Conservation (phyloP, 1,284 basidiomycete species). For the Apiotrichum brassicae region DNA sequence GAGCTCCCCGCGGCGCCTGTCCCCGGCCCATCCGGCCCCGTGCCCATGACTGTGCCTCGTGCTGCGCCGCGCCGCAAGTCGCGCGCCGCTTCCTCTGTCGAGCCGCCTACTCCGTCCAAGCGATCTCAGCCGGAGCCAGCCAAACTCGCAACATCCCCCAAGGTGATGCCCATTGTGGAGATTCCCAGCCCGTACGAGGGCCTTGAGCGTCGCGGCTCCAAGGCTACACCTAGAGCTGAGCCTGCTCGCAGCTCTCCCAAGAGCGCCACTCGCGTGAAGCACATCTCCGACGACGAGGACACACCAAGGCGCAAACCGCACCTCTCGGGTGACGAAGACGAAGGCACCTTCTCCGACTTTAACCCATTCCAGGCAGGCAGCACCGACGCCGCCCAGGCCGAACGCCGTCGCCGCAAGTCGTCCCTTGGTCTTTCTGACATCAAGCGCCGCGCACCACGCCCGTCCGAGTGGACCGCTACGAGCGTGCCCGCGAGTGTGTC, state of each 20-base stretch:
- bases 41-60: too few species aligned
- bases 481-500: constrained; percentile 1
- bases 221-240: not conserved
- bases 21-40: too few species aligned
- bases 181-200: too few species aligned
- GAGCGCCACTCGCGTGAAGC: too few species aligned
- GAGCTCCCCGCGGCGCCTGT: too few species aligned
- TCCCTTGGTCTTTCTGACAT: constrained; percentile 15
- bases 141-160: not conserved
- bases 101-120: not conserved
- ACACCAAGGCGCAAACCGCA: constrained; percentile 11
- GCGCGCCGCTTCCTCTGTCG: not conserved
- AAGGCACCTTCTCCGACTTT: constrained; percentile 49
- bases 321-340: constrained; percentile 22
- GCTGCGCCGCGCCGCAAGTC: not conserved
- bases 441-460: constrained; percentile 15
- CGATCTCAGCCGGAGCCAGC: not conserved
- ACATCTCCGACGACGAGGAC: constrained; percentile 50
- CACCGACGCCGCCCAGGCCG: constrained; percentile 45
- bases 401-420: constrained; percentile 38
- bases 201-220: too few species aligned
- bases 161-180: not conserved
- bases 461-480: constrained; percentile 18
- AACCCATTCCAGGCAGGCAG: constrained; percentile 54
- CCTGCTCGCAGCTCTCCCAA: not conserved